These are phyloP conservation scores for Phytophthora citrophthora DNA, from an alignment of 352 stramenopile species.

Conservation along the genomic window DNA sequence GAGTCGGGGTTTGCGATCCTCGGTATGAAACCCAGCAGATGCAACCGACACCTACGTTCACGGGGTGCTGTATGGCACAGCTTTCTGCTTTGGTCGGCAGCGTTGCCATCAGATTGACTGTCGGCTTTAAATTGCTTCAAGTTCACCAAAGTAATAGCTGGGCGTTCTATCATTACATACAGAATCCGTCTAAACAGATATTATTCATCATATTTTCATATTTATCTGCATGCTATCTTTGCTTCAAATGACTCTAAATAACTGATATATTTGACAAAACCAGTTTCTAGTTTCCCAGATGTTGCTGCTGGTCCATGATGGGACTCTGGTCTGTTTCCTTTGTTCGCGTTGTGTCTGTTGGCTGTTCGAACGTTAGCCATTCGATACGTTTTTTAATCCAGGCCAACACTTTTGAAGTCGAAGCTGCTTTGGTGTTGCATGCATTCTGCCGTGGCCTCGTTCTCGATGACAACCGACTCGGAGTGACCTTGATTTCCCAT, in stretches of 20 bases:
- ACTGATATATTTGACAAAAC: not conserved
- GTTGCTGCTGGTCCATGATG: slow-evolving; percentile 21
- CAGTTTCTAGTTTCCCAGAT: slow-evolving; percentile 25
- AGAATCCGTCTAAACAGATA: not conserved
- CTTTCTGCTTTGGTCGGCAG: no score
- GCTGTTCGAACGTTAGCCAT: slow-evolving; percentile 25
- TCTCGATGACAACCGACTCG: not conserved
- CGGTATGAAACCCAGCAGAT: slow-evolving; percentile 4
- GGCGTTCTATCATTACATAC: not conserved
- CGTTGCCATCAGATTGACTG: no score
- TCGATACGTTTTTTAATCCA: slow-evolving; percentile 15
- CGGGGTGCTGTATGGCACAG: not conserved
- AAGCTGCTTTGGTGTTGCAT: not conserved
- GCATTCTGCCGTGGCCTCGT: not conserved
- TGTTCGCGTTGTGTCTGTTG: slow-evolving; percentile 6
- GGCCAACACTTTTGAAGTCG: slow-evolving; percentile 2
- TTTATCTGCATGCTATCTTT: not conserved
- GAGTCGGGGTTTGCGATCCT: not conserved
- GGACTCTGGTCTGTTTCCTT: slow-evolving; percentile 7
- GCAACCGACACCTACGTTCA: not conserved
- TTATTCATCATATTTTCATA: not conserved
- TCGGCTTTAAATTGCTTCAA: no score
- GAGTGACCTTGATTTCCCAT: slow-evolving; percentile 1
- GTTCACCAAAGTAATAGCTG: not conserved
- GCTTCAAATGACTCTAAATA: not conserved